Evolutionary conservation across 2,329 filamentous ascomycete species (phyloP).

Genomic region (Talaromyces sp.): DNA sequence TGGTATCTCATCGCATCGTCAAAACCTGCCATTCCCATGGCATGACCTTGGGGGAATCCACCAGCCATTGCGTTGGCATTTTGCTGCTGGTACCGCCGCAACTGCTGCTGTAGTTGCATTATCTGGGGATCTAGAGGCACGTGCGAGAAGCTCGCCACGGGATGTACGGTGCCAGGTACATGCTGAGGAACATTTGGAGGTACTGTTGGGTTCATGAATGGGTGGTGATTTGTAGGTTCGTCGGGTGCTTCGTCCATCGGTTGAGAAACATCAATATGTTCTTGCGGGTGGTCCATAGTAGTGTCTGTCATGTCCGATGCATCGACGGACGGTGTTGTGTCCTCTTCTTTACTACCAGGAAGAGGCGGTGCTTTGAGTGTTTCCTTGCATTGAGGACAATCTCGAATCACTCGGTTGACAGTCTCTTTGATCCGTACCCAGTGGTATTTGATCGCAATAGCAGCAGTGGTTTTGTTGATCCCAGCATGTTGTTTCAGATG

Average conservation of each 20-base stretch:
- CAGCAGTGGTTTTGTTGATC: slow-evolving; percentile 97
- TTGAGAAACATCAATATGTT: slow-evolving; percentile 18
- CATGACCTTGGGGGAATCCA: slow-evolving; percentile 37
- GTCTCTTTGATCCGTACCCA: slow-evolving; percentile 99
- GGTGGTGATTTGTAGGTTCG: slow-evolving; percentile 31
- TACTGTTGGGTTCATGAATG: slow-evolving; percentile 34
- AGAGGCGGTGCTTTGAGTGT: slow-evolving; percentile 60
- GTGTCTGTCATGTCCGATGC: slow-evolving; percentile 19
- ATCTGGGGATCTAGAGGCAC: slow-evolving; percentile 65
- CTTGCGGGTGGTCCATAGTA: slow-evolving; percentile 16
- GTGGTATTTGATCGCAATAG: slow-evolving; percentile 90
- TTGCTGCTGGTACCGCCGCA: slow-evolving; percentile 45
- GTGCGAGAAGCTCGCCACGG: slow-evolving; percentile 49
- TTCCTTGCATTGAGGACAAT: slow-evolving; percentile 88
- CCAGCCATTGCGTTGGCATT: slow-evolving; percentile 38
- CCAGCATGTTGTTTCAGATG: slow-evolving; percentile 81
- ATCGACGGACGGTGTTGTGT: slow-evolving; percentile 21
- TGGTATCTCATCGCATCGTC: slow-evolving; percentile 44
- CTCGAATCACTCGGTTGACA: slow-evolving; percentile 89
- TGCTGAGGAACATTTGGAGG: slow-evolving; percentile 34
- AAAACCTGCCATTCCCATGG: slow-evolving; percentile 37
- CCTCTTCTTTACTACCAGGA: slow-evolving; percentile 33
- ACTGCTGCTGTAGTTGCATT: slow-evolving; percentile 54
- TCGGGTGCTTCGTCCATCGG: slow-evolving; percentile 29
- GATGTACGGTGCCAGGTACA: slow-evolving; percentile 39